These are phyloP conservation scores for Pelargonium citronellum DNA, from an alignment of 441 rosid genomes.

Conservation along the genomic window DNA sequence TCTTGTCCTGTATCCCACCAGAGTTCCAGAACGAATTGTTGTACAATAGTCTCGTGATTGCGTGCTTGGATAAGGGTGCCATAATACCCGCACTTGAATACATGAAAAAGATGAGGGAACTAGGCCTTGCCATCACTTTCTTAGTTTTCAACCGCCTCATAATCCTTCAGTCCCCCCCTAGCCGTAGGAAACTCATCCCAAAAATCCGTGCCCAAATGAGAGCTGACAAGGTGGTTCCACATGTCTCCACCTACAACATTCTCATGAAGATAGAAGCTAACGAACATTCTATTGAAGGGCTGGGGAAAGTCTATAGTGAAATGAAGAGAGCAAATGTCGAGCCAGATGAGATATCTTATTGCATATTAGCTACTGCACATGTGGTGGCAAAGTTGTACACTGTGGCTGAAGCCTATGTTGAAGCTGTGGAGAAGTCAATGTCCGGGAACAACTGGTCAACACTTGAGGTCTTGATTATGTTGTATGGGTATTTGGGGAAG, in stretches of 20 bases:
- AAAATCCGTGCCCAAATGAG: slow-evolving; percentile 71
- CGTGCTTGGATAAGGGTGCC: slow-evolving; percentile 67
- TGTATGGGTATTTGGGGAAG: slow-evolving; percentile 63
- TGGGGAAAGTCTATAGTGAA: slow-evolving; percentile 45
- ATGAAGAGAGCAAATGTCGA: slow-evolving; percentile 60
- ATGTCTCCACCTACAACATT: slow-evolving; percentile 77
- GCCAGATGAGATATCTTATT: slow-evolving; percentile 73
- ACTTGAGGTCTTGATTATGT: slow-evolving; percentile 62
- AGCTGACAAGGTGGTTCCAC: slow-evolving; percentile 70
- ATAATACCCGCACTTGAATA: slow-evolving; percentile 64
- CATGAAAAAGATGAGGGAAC: slow-evolving; percentile 90
- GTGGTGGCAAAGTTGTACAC: slow-evolving; percentile 74
- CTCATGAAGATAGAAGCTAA: slow-evolving; percentile 87
- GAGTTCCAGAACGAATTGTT: slow-evolving; percentile 80
- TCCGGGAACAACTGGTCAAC: slow-evolving; percentile 82
- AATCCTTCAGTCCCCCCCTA: slow-evolving; percentile 61
- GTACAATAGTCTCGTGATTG: slow-evolving; percentile 73
- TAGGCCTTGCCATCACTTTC: slow-evolving; percentile 57
- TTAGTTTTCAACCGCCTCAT: slow-evolving; percentile 76
- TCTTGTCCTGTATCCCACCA: slow-evolving; percentile 54
- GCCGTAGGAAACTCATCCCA: slow-evolving; percentile 55
- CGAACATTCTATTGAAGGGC: slow-evolving; percentile 65
- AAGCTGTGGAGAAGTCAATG: slow-evolving; percentile 58
- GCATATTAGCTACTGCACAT: slow-evolving; percentile 77
- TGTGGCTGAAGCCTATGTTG: slow-evolving; percentile 65